phyloP scores from a whole-genome alignment of 306 rosid genomes.

The Citrullus amarus region DNA sequence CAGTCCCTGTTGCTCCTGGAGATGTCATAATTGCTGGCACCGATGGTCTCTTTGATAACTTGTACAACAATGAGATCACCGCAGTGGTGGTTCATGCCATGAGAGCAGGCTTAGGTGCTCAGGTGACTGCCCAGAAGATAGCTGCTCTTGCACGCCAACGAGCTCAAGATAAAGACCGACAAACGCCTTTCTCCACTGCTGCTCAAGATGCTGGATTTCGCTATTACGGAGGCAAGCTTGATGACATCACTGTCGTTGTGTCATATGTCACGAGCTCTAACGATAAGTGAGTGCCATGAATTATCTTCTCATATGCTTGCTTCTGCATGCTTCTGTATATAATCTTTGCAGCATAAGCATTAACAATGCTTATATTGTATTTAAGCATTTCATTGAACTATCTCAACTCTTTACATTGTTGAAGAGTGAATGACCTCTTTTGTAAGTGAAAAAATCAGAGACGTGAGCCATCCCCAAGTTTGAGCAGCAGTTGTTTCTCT shows the following conservation, averaged over 20 bases:
- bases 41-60: slow-evolving; percentile 87
- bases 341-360: neutral
- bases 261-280: slow-evolving; percentile 37
- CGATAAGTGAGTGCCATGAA: neutral
- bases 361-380: neutral
- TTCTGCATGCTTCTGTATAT: neutral
- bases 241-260: slow-evolving; percentile 85
- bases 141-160: slow-evolving; percentile 96
- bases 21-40: slow-evolving; percentile 88
- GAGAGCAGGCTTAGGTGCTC: slow-evolving; percentile 71
- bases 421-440: slow-evolving; percentile 1
- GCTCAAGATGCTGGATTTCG: slow-evolving; percentile 96
- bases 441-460: neutral
- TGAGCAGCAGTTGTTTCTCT: neutral
- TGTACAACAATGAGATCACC: slow-evolving; percentile 81
- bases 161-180: slow-evolving; percentile 74
- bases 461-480: neutral
- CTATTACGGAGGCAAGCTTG: slow-evolving; percentile 91
- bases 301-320: neutral
- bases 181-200: slow-evolving; percentile 93
- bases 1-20: slow-evolving; percentile 70
- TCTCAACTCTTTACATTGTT: neutral
- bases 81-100: slow-evolving; percentile 80
- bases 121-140: slow-evolving; percentile 92
- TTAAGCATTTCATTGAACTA: neutral